phyloP scores from a whole-genome alignment of 345 rosid genomes.

The Corchorus capsularis region DNA sequence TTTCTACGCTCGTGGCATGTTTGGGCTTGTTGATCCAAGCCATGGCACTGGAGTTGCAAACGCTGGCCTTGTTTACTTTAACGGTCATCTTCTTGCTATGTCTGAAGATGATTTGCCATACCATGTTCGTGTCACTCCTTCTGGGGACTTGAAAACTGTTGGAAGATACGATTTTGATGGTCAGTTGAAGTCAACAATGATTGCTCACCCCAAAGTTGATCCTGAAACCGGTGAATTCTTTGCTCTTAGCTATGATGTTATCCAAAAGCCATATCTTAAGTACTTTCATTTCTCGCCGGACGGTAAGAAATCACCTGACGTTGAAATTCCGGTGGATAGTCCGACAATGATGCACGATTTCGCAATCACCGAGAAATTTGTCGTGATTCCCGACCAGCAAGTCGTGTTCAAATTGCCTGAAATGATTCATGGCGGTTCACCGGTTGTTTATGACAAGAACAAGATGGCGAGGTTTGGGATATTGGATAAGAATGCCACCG shows the following conservation, averaged over 20 bases:
- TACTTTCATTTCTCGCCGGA: conserved; percentile 70
- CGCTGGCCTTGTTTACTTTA: conserved; percentile 85
- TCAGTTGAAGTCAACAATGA: conserved; percentile 71
- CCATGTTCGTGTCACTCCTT: conserved; percentile 59
- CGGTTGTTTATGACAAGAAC: conserved; percentile 74
- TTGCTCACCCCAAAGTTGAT: conserved; percentile 91
- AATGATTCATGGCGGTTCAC: conserved; percentile 84
- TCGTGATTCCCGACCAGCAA: conserved; percentile 85
- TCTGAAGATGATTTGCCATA: conserved; percentile 91
- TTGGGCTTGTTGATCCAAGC: conserved; percentile 62
- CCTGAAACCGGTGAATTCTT: conserved; percentile 69
- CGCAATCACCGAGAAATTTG: conserved; percentile 74
- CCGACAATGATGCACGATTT: conserved; percentile 95
- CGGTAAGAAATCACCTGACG: conserved; percentile 64
- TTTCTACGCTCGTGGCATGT: conserved; percentile 67
- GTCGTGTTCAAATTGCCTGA: conserved; percentile 80
- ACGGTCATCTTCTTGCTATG: conserved; percentile 75
- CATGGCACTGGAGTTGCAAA: conserved; percentile 81
- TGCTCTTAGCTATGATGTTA: conserved; percentile 81
- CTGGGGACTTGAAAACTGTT: conserved; percentile 64
- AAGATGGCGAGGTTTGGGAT: conserved; percentile 76
- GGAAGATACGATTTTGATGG: conserved; percentile 67
- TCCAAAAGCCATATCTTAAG: conserved; percentile 70
- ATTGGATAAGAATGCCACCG: conserved; percentile 58
- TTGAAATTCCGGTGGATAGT: conserved; percentile 61